A percentile compares a stretch with the other conserved stretches of the same genome.
Conservation (phyloP, 495 filamentous ascomycete species). For the Rhizodiscina lignyota region DNA sequence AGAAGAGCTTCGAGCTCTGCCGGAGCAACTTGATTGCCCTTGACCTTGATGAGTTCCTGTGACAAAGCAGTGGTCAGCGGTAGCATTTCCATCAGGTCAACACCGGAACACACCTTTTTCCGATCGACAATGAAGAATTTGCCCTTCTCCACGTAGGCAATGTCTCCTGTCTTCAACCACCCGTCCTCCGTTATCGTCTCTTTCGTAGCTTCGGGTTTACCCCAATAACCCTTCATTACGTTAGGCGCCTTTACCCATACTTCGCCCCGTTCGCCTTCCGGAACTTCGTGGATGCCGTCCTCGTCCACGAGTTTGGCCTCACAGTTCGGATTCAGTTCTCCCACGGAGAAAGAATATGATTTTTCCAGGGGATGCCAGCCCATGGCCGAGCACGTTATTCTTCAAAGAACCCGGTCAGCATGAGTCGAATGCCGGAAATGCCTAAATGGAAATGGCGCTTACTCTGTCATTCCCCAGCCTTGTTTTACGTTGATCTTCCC, state of each 20-base stretch:
- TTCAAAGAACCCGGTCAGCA: conserved; percentile 8
- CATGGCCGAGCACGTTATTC: conserved; percentile 45
- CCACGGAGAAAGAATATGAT: conserved; percentile 32
- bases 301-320: conserved; percentile 36
- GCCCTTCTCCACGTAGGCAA: conserved; percentile 19
- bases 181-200: conserved; percentile 20
- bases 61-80: no score
- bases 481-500: conserved; percentile 45
- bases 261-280: conserved; percentile 17
- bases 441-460: conserved; percentile 10
- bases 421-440: conserved; percentile 5
- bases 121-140: conserved; percentile 24
- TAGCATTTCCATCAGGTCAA: neutral
- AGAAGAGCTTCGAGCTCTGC: conserved; percentile 23
- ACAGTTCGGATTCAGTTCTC: conserved; percentile 54
- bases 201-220: conserved; percentile 19
- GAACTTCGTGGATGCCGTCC: conserved; percentile 16
- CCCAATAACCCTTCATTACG: conserved; percentile 27
- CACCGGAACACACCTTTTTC: conserved; percentile 17
- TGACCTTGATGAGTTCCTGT: conserved; percentile 25
- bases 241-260: conserved; percentile 21
- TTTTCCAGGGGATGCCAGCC: conserved; percentile 37
- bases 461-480: conserved; percentile 79
- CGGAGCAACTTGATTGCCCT: conserved; percentile 23
- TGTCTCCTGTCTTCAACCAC: conserved; percentile 25